Evolutionary conservation across 345 rosid genomes (phyloP), one percentile per base, ranked within the genome.

Genomic region (Linum usitatissimum): DNA sequence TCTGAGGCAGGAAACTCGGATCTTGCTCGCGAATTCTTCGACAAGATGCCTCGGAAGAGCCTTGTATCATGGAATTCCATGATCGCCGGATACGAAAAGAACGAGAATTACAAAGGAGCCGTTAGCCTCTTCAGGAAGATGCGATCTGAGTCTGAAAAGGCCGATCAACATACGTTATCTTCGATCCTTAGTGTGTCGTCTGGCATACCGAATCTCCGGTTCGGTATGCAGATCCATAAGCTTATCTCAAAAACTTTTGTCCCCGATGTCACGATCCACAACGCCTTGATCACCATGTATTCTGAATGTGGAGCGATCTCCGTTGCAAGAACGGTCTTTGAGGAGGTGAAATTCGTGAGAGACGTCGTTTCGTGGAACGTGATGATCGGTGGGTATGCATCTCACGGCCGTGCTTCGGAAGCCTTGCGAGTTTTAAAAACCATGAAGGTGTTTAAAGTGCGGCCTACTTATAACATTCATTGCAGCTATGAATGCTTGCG

Each of bases 331-430:
- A 62, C 48, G 38, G 63, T 84, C 66, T 86, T 88, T 10, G 69
- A 82, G 30, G 80, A 75, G 58, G 73, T 76, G 72, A 78, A 75
- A 67, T 34, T 39, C 6, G 60, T 56, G 63, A 88, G 74, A 70
- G 82, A 82, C 71, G 90, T 88, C 9, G 72, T 86, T 69, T 71
- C 92, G 36, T 88, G 96, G 92, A 88, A 88, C 70, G 92, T 92
- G 18, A 88, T 86, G 85, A 88, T 88, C 30, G 86, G 96, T 69
- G 96, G 90, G 30, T 88, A 79, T 56, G 84, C 96, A 51, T 80
- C 83, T 58, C 88, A 88, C 65, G 91, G 91, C 59, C 72, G 77
- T 60, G 80, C 82, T 30, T 48, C 64, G 2, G 84, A 83, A 70
- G 89, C 92, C 69, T 72, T 86, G 20, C 63, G 76, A 58, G 65